phyloP scores from a whole-genome alignment of 768 basidiomycete species.

The Tricholomella constricta region DNA sequence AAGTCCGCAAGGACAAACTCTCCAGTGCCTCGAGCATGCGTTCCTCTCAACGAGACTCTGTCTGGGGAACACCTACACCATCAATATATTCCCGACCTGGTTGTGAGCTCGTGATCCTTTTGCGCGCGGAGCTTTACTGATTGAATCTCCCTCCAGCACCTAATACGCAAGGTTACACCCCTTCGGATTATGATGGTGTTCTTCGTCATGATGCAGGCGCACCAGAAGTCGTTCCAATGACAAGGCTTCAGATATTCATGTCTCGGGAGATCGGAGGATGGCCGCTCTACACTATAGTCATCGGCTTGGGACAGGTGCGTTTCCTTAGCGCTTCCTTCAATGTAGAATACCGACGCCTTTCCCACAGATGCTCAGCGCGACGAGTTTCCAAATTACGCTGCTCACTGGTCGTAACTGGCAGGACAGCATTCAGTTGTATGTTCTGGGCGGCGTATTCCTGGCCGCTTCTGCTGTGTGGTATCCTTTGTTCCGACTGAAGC shows the following conservation, averaged over 20 bases:
- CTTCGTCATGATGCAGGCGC: slow-evolving; percentile 50
- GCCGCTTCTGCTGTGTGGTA: slow-evolving; percentile 90
- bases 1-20: slow-evolving; percentile 86
- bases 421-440: slow-evolving; percentile 80
- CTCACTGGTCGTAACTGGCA: slow-evolving; percentile 87
- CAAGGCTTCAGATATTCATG: slow-evolving; percentile 81
- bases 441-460: slow-evolving; percentile 87
- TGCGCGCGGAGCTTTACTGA: slow-evolving; percentile 1
- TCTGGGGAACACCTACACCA: slow-evolving; percentile 73
- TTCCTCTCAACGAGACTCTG: slow-evolving; percentile 78
- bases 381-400: slow-evolving; percentile 93
- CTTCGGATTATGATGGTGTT: slow-evolving; percentile 45
- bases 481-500: slow-evolving; percentile 82
- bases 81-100: slow-evolving; percentile 72
- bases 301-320: slow-evolving; percentile 77
- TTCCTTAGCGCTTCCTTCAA: not conserved
- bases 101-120: slow-evolving; percentile 51
- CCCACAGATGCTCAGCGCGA: slow-evolving; percentile 78
- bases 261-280: slow-evolving; percentile 79
- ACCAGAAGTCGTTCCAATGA: slow-evolving; percentile 76
- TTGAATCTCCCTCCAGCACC: slow-evolving; percentile 37
- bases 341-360: slow-evolving; percentile 6
- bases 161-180: slow-evolving; percentile 50
- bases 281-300: slow-evolving; percentile 91
- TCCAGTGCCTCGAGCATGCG: slow-evolving; percentile 78